Evolutionary conservation across 2,329 filamentous ascomycete species (phyloP), one percentile per base, ranked within the genome.

Genomic region (Byssochlamys sp.): DNA sequence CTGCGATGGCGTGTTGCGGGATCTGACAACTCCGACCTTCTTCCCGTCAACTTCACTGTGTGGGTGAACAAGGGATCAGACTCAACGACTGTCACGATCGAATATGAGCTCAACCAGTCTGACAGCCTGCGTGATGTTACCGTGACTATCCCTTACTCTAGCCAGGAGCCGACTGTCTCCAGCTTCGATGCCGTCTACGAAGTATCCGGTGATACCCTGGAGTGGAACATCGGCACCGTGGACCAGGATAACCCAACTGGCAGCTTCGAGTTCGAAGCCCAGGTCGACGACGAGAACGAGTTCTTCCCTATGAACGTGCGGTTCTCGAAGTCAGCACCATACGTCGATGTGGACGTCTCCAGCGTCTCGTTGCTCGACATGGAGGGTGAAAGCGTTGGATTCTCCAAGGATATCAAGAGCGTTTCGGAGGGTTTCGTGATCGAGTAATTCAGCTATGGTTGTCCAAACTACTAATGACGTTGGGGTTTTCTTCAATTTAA

Each of bases 241-340:
- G 88, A 91, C 67, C 86, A 90, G 54, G 86, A 87, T 58, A 96
- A 94, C 71, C 77, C 86, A 19, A 91, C 80, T 48, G 94, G 94
- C 19, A 87, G 89, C 52, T 97, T 99, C 68, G 94, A 99, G 73
- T 97, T 99, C 64, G 94, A 97, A 75, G 90, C 91, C 1, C 85
- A 89, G 71, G 89, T 85, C 57, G 89, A 91, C 64, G 84, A 92
- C 65, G 94, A 97, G 71, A 87, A 90, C 57, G 91, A 96, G 66
- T 97, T 97, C 78, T 99, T 99, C 85, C 94, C 94, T 1, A 97
- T 99, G 91, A 87, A 84, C 56, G 86, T 97, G 60, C 83, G 86
- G 56, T 99, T 99, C 76, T 86, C 84, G 62, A 96, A 95, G 81
- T 82, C 84, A 49, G 84, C 82, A 58, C 92, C 94, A 28, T 96